Base-by-base conservation (phyloP, 1,284 basidiomycete genomes). In the Ustilago bromivora region DNA sequence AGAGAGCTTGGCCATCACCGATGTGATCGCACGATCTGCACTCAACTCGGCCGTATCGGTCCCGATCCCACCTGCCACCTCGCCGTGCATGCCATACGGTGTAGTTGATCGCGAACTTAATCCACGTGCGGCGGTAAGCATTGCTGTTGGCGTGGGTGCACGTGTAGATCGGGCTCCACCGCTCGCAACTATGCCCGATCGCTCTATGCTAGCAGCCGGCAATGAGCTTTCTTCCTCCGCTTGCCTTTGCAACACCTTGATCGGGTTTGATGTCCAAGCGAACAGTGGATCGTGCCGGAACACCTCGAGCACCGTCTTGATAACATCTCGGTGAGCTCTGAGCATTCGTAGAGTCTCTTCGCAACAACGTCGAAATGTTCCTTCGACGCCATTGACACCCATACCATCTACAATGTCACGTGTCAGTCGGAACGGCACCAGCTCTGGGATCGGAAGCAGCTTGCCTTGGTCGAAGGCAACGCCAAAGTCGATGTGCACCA, bases 211-310 rank as follows among this genome's bases (percentile, higher is more conserved):
- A 17, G 55, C 10, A 10, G 61, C 32, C 12, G 63, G 57, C 57
- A 63, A 15, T 12, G 57, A 57, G 40, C 47, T 61, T 49, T 72
- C 71, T 15, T 76, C 69, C 17, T 49, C 67, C 40, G 69, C 72
- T 52, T 82, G 78, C 17, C 76, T 78, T 36, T 69, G 57, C 32
- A 82, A 41, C 41, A 82, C 73, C 61, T 82, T 82, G 62, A 82
- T 78, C 38, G 66, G 76, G 35, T 79, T 79, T 57, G 73, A 66
- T 23, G 76, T 75, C 96, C 96, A 99, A 28, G 91, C 92, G 81
- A 97, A 94, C 13, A 99, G 89, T 0, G 97, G 96, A 87, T 99
- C 96, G 83, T 98, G 91, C 86, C 94, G 95, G 90, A 98, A 97
- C 12, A 98, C 96, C 84, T 98, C 96, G 41, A 99, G 89, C 0